phyloP scores from a whole-genome alignment of 768 basidiomycete genomes.

The Pleurotus cornucopiae region DNA sequence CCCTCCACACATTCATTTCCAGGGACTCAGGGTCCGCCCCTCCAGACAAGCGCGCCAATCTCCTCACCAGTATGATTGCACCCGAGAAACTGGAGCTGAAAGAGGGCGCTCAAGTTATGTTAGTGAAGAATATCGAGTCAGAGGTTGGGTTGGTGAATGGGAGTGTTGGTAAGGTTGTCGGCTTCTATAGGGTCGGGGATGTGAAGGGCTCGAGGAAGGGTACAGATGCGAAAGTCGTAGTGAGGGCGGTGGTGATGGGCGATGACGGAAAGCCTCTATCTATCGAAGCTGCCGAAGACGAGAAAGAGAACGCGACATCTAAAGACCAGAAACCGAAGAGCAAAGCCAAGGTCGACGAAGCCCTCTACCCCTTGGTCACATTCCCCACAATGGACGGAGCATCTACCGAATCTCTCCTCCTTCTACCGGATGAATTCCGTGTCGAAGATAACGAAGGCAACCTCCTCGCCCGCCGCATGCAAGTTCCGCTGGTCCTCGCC shows the following conservation, averaged over 20 bases:
- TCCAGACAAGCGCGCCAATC: slow-evolving; percentile 40
- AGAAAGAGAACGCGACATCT: slow-evolving; percentile 44
- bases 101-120: slow-evolving; percentile 54
- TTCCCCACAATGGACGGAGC: slow-evolving; percentile 28
- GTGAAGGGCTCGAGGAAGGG: slow-evolving; percentile 12
- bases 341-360: slow-evolving; percentile 25
- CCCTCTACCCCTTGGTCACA: slow-evolving; percentile 42
- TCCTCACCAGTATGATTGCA: slow-evolving; percentile 62
- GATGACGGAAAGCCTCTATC: slow-evolving; percentile 33
- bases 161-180: slow-evolving; percentile 66
- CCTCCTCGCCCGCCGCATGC: slow-evolving; percentile 40
- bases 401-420: slow-evolving; percentile 38
- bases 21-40: slow-evolving; percentile 46
- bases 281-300: slow-evolving; percentile 42
- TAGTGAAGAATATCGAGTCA: slow-evolving; percentile 69
- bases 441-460: slow-evolving; percentile 51
- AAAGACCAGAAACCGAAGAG: slow-evolving; percentile 21
- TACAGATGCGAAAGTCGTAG: slow-evolving; percentile 15
- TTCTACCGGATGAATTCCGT: slow-evolving; percentile 48
- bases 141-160: slow-evolving; percentile 60
- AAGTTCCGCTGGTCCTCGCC: slow-evolving; percentile 57
- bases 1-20: slow-evolving; percentile 40
- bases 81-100: slow-evolving; percentile 53
- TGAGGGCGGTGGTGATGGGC: slow-evolving; percentile 26
- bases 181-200: slow-evolving; percentile 35